These are phyloP conservation scores for Gossypium turneri DNA, from an alignment of 345 rosid species.

Conservation along the genomic window DNA sequence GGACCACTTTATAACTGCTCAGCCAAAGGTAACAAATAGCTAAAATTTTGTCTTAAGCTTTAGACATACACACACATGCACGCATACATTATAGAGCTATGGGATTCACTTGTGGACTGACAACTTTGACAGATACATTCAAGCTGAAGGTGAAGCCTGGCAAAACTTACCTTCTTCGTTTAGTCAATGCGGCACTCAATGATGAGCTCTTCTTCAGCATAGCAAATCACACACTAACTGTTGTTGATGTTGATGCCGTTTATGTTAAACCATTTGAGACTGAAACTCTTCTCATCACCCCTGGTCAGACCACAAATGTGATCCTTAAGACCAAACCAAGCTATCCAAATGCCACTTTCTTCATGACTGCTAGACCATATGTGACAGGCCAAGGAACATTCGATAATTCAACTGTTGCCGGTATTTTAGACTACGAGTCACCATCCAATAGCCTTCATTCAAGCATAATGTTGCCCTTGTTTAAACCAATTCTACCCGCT, in stretches of 20 bases:
- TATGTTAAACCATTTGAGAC: conserved; percentile 42
- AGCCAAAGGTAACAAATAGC: conserved; percentile 35
- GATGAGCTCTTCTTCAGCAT: conserved; percentile 54
- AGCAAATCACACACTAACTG: conserved; percentile 44
- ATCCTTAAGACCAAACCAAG: conserved; percentile 39
- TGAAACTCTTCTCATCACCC: conserved; percentile 36
- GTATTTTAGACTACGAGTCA: conserved; percentile 29
- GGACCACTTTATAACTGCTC: conserved; percentile 88
- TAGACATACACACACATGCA: neutral
- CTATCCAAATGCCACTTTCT: conserved; percentile 44
- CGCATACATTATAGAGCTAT: neutral
- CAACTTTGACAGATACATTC: conserved; percentile 32
- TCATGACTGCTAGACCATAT: conserved; percentile 61
- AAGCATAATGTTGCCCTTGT: conserved; percentile 30
- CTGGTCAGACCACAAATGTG: conserved; percentile 43
- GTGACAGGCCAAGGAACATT: conserved; percentile 60
- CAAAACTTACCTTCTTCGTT: conserved; percentile 41
- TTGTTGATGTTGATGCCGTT: conserved; percentile 43
- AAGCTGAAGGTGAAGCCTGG: conserved; percentile 46
- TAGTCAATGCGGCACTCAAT: conserved; percentile 53
- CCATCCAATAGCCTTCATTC: conserved; percentile 24
- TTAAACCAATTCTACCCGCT: conserved; percentile 48
- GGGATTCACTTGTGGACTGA: neutral
- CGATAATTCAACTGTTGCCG: conserved; percentile 43
- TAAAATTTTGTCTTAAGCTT: neutral